Base-by-base conservation (phyloP, 306 rosid genomes). In the Prunus dulcis region DNA sequence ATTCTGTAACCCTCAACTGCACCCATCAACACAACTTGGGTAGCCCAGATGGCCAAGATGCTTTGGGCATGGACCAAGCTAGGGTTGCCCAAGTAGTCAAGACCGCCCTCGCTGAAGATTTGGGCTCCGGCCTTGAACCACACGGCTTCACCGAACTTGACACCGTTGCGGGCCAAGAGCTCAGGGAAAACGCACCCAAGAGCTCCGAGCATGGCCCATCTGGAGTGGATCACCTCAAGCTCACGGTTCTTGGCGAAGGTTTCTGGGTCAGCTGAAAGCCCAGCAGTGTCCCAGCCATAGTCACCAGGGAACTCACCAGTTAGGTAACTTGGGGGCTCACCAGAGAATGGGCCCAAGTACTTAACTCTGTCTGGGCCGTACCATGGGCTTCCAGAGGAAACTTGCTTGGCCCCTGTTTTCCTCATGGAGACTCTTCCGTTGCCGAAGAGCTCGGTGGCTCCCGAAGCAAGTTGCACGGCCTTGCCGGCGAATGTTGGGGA, bases 131-230 rank as follows among this genome's bases (percentile, higher is more conserved):
- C 98, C 85, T 94, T 94, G 82, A 94, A 94, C 98, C 98, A 94
- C 2, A 94, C 91, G 0, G 95, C 98, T 52, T 94, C 96, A 0
- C 97, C 96, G 46, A 94, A 94, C 76, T 91, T 87, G 47, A 94
- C 95, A 0, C 96, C 97, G 27, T 92, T 94, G 27, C 97, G 91
- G 69, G 98, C 69, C 85, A 90, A 52, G 51, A 94, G 97, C 84
- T 90, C 95, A 0, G 95, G 97, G 87, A 91, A 92, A 62, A 94
- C 95, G 11, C 93, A 86, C 1, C 97, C 98, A 6, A 94, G 67
- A 0, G 98, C 97, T 38, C 98, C 96, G 0, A 93, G 91, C 98
- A 93, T 93, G 87, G 98, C 98, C 98, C 96, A 92, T 43, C 93
- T 84, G 0, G 62, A 64, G 83, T 94, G 97, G 86, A 94, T 92